These are phyloP conservation scores for Aspergillus quadrilineatus DNA, from an alignment of 2,329 filamentous ascomycete genomes.

Conservation along the genomic window DNA sequence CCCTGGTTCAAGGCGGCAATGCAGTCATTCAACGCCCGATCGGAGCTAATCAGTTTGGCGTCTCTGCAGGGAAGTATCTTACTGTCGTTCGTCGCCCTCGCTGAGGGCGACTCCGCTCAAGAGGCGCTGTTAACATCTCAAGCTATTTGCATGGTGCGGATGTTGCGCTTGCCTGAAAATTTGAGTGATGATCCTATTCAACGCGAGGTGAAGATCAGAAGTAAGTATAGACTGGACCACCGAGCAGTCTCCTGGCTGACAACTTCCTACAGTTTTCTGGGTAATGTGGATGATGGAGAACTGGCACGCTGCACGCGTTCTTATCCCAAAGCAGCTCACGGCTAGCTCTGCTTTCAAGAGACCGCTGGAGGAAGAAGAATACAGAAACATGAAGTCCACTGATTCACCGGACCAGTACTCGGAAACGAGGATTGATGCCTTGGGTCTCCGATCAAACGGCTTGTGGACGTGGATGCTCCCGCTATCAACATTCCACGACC, in stretches of 20 bases:
- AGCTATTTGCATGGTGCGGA: slow-evolving; percentile 7
- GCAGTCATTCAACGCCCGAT: slow-evolving; percentile 1
- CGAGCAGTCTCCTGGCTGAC: not conserved
- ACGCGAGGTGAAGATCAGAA: slow-evolving; percentile 7
- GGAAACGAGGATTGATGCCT: not conserved
- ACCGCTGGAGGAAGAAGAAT: slow-evolving; percentile 4
- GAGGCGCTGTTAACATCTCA: slow-evolving; percentile 4
- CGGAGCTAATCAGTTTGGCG: not conserved
- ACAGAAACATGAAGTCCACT: not conserved
- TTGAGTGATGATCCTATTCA: slow-evolving; percentile 2
- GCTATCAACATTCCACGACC: slow-evolving; percentile 2
- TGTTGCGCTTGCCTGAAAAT: slow-evolving; percentile 3
- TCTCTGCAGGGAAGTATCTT: slow-evolving; percentile 4
- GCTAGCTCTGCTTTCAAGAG: not conserved
- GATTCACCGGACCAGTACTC: not conserved
- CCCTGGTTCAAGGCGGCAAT: slow-evolving; percentile 1
- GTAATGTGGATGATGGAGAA: slow-evolving; percentile 6
- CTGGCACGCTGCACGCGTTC: slow-evolving; percentile 4
- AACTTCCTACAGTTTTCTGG: not conserved
- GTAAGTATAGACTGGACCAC: not conserved
- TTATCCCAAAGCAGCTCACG: slow-evolving; percentile 1
- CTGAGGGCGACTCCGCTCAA: slow-evolving; percentile 2
- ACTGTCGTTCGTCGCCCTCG: not conserved
- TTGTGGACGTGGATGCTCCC: slow-evolving; percentile 10
- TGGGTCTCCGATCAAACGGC: not conserved